These are phyloP conservation scores for Penicillium dipodomyicola DNA, from an alignment of 495 filamentous ascomycete species.

Conservation along the genomic window DNA sequence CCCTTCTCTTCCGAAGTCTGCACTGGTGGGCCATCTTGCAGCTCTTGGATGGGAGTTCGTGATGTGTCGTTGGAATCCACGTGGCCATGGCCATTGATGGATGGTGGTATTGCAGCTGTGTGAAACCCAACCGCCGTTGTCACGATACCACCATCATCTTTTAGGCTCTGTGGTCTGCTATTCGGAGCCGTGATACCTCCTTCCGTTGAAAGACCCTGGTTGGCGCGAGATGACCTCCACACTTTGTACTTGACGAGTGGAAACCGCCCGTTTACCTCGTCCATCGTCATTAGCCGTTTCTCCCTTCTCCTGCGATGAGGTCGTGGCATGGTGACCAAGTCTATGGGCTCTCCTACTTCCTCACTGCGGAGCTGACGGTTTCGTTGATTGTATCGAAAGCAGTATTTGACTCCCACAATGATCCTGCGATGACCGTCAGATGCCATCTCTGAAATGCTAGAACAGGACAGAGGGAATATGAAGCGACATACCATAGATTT, in stretches of 20 bases:
- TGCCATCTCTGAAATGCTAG: not conserved
- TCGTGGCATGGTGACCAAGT: constrained; percentile 74
- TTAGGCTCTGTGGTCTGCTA: constrained; percentile 31
- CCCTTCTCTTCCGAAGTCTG: constrained; percentile 24
- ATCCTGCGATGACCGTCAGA: constrained; percentile 63
- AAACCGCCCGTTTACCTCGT: constrained; percentile 97
- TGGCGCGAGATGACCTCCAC: constrained; percentile 82
- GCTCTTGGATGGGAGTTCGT: constrained; percentile 15
- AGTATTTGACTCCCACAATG: constrained; percentile 99
- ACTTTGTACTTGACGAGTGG: constrained; percentile 93
- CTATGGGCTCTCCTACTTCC: constrained; percentile 83
- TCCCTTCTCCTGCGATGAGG: constrained; percentile 80
- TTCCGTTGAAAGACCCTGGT: constrained; percentile 76
- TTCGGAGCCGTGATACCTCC: constrained; percentile 79
- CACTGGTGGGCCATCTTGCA: constrained; percentile 8
- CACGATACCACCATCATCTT: constrained; percentile 18
- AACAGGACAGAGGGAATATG: not conserved
- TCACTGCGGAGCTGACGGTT: constrained; percentile 75
- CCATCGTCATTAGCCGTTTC: constrained; percentile 98
- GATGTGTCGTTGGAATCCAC: constrained; percentile 17
- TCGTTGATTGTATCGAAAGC: constrained; percentile 95
- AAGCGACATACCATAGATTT: constrained; percentile 79
- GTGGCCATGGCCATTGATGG: constrained; percentile 13
- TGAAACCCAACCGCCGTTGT: constrained; percentile 13
- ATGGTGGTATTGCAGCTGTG: constrained; percentile 11